Conservation (phyloP, 441 rosid genomes). For the Rhodomyrtus psidioides region DNA sequence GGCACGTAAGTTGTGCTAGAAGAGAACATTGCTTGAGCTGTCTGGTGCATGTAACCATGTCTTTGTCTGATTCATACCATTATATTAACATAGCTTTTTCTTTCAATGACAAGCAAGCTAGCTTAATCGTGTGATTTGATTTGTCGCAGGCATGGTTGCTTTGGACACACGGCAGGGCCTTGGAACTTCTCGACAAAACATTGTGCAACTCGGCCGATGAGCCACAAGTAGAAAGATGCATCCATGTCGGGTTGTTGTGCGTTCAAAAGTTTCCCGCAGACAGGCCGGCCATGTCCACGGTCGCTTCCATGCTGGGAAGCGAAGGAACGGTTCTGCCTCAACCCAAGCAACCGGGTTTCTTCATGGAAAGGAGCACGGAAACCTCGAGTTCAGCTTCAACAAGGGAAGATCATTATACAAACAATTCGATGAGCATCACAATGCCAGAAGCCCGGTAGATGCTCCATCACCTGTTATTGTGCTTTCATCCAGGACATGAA, state of each 20-base stretch:
- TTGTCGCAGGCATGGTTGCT: background rate
- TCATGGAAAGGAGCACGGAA: background rate
- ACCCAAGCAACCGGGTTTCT: conserved; percentile 20
- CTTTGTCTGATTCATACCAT: background rate
- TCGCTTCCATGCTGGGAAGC: conserved; percentile 11
- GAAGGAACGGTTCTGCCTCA: conserved; percentile 5
- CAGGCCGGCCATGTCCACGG: conserved; percentile 20
- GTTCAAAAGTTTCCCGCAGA: conserved; percentile 11
- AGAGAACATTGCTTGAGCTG: background rate
- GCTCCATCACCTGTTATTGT: background rate
- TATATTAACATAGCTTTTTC: background rate
- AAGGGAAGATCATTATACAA: background rate
- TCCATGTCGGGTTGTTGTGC: conserved; percentile 6
- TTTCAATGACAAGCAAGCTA: background rate
- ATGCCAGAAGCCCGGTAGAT: conserved; percentile 2
- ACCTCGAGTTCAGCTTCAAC: background rate
- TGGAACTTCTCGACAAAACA: background rate
- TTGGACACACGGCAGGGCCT: background rate
- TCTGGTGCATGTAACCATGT: background rate
- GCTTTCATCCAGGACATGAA: background rate
- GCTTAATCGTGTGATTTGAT: background rate
- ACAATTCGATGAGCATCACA: conserved; percentile 3
- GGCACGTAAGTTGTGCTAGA: background rate
- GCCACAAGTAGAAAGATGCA: background rate
- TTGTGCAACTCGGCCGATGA: background rate